Evolutionary conservation across 352 stramenopile genomes (phyloP).

Genomic region (Globisporangium irregulare): DNA sequence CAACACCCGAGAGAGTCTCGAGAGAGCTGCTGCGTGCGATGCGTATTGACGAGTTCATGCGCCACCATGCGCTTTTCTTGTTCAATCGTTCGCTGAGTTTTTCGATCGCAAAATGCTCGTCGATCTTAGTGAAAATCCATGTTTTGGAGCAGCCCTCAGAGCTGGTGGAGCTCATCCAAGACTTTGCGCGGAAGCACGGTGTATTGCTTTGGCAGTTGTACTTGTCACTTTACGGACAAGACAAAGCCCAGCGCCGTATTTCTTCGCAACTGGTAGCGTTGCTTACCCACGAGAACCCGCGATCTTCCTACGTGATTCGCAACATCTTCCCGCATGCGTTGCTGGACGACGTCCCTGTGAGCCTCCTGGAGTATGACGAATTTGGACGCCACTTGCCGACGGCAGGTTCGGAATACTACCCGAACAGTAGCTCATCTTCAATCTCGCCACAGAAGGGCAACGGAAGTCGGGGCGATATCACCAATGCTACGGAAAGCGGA

Average conservation of each 20-base stretch:
- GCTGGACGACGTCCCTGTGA: conserved; percentile 71
- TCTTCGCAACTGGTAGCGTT: conserved; percentile 83
- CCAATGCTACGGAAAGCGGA: conserved; percentile 66
- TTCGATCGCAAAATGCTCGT: conserved; percentile 82
- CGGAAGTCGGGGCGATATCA: conserved; percentile 45
- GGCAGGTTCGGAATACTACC: conserved; percentile 40
- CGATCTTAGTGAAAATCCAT: conserved; percentile 85
- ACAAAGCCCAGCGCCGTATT: conserved; percentile 83
- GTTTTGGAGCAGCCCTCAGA: conserved; percentile 84
- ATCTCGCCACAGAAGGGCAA: conserved; percentile 34
- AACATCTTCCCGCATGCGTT: conserved; percentile 82
- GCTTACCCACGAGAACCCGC: conserved; percentile 82
- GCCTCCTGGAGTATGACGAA: conserved; percentile 80
- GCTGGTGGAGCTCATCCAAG: conserved; percentile 84
- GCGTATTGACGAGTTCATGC: conserved; percentile 84
- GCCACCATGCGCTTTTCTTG: conserved; percentile 80
- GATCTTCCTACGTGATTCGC: conserved; percentile 79
- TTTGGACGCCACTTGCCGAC: conserved; percentile 73
- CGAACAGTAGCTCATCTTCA: conserved; percentile 33
- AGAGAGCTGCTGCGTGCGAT: conserved; percentile 78
- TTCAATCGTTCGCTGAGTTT: conserved; percentile 87
- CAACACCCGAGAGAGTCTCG: conserved; percentile 71
- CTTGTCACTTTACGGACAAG: conserved; percentile 73
- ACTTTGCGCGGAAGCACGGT: conserved; percentile 82
- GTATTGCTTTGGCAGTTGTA: conserved; percentile 84